These are phyloP conservation scores for Thelonectria discophora DNA, from an alignment of 2,329 filamentous ascomycete genomes.

Conservation along the genomic window DNA sequence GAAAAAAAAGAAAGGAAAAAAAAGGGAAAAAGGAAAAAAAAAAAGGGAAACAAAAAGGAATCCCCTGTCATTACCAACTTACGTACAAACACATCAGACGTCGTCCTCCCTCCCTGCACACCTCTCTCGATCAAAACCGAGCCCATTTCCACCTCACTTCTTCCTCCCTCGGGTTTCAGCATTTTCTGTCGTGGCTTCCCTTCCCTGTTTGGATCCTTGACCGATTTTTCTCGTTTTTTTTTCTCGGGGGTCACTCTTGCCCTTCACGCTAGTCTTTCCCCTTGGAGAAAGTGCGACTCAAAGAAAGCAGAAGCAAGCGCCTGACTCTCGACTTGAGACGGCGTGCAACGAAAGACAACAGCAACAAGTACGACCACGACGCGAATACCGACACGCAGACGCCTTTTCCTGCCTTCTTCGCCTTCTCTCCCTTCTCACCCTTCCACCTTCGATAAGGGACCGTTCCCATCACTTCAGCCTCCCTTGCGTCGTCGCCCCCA, in stretches of 20 bases:
- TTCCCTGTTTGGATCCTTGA: conserved; percentile 4
- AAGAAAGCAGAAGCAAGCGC: neutral
- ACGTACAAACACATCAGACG: neutral
- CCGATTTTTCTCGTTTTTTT: neutral
- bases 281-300: conserved; percentile 3
- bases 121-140: neutral
- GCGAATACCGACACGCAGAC: neutral
- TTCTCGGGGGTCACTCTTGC: neutral
- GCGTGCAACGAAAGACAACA: neutral
- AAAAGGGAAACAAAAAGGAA: neutral
- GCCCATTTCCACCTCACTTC: neutral
- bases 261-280: conserved; percentile 20
- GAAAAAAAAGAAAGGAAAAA: neutral
- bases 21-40: conserved; percentile 1
- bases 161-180: conserved; percentile 32
- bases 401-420: conserved; percentile 1
- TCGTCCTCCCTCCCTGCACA: neutral
- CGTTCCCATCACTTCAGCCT: neutral
- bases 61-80: neutral
- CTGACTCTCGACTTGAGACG: neutral
- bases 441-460: neutral
- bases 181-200: conserved; percentile 32
- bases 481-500: neutral
- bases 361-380: conserved; percentile 3
- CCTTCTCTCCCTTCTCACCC: neutral